These are phyloP conservation scores for Furcasterigmium furcatum DNA, from an alignment of 2,329 filamentous ascomycete genomes.

Conservation along the genomic window DNA sequence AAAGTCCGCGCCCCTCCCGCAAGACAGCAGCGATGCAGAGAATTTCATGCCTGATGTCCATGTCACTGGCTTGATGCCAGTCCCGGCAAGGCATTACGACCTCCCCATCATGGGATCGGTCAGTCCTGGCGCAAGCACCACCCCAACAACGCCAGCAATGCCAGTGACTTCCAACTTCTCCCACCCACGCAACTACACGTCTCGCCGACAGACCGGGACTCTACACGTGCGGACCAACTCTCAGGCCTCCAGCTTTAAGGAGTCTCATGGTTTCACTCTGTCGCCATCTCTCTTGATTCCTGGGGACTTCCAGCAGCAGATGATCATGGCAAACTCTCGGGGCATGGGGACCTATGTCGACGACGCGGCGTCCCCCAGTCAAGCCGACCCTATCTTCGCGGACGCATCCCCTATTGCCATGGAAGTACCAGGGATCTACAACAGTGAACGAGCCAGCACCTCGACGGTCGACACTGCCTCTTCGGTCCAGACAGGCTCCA, in stretches of 20 bases:
- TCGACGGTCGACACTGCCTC: constrained; percentile 51
- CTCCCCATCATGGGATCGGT: constrained; percentile 46
- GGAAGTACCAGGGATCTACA: constrained; percentile 25
- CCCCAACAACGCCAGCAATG: constrained; percentile 9
- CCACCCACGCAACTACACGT: constrained; percentile 38
- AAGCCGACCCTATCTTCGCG: constrained; percentile 27
- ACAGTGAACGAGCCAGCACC: constrained; percentile 46
- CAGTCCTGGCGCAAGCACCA: constrained; percentile 30
- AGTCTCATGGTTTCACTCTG: constrained; percentile 55
- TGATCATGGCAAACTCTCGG: constrained; percentile 26
- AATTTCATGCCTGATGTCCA: too few species aligned
- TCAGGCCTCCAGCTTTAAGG: constrained; percentile 51
- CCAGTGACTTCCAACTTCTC: constrained; percentile 48
- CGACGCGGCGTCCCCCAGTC: constrained; percentile 26
- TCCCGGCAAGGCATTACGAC: constrained; percentile 25
- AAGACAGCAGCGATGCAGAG: too few species aligned
- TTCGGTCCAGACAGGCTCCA: constrained; percentile 43
- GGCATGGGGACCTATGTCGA: constrained; percentile 19
- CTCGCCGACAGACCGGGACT: constrained; percentile 15
- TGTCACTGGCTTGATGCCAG: constrained; percentile 15
- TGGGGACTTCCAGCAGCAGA: constrained; percentile 53
- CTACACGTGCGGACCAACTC: constrained; percentile 39
- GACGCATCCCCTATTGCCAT: constrained; percentile 29
- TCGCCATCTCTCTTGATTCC: constrained; percentile 63
- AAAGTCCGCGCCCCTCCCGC: too few species aligned